These are phyloP conservation scores for Mycena capillaripes DNA, from an alignment of 768 basidiomycete genomes.

Conservation along the genomic window DNA sequence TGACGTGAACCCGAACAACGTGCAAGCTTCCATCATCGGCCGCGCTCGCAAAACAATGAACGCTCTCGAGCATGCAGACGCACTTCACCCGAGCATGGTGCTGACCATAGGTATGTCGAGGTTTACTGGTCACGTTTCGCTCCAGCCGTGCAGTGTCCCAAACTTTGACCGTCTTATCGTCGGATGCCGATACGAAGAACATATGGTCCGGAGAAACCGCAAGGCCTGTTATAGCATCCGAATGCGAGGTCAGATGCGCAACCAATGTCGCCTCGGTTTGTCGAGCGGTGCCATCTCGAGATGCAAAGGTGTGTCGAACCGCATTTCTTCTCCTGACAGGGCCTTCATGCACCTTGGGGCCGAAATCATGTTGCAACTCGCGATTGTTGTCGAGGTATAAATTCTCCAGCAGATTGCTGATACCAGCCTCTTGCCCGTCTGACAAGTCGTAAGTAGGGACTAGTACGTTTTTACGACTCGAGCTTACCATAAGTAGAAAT, in stretches of 20 bases:
- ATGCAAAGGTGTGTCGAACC: slow-evolving; percentile 74
- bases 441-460: slow-evolving; percentile 10
- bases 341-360: slow-evolving; percentile 87
- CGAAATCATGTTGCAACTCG: slow-evolving; percentile 92
- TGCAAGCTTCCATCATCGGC: slow-evolving; percentile 89
- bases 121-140: slow-evolving; percentile 92
- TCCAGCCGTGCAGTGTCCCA: slow-evolving; percentile 96
- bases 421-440: slow-evolving; percentile 94
- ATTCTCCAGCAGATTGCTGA: slow-evolving; percentile 90
- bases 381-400: slow-evolving; percentile 90
- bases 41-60: slow-evolving; percentile 91
- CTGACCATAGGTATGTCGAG: slow-evolving; percentile 77
- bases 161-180: slow-evolving; percentile 94
- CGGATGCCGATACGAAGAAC: slow-evolving; percentile 94
- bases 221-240: slow-evolving; percentile 82
- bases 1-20: slow-evolving; percentile 86
- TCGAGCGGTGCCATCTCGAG: slow-evolving; percentile 72
- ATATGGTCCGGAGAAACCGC: slow-evolving; percentile 93
- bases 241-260: slow-evolving; percentile 87
- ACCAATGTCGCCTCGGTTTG: slow-evolving; percentile 86
- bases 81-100: slow-evolving; percentile 77
- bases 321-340: slow-evolving; percentile 84
- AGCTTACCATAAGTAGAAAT: slow-evolving; percentile 81
- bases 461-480: background rate
- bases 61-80: slow-evolving; percentile 87